Evolutionary conservation across 371 early-diverging fungal species (phyloP).

Genomic region (Mucor piriformis): DNA sequence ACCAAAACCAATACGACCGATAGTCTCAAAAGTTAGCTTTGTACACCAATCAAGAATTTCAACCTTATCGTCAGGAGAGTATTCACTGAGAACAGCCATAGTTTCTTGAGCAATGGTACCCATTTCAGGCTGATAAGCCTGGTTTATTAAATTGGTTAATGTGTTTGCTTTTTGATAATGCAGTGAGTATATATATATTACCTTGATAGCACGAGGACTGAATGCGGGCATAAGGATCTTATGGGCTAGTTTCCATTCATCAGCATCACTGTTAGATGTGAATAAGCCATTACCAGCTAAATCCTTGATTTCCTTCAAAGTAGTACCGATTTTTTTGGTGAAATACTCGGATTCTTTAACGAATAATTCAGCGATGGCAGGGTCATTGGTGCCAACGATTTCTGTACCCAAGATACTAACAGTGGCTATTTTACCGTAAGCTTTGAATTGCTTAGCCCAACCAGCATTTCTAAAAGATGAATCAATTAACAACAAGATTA

Average conservation of each 20-base stretch:
- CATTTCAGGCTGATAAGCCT: constrained; percentile 52
- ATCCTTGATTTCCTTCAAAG: constrained; percentile 35
- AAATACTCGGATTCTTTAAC: constrained; percentile 45
- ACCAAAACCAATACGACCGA: constrained; percentile 62
- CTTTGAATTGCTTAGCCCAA: constrained; percentile 27
- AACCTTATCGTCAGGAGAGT: constrained; percentile 35
- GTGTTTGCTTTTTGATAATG: background rate
- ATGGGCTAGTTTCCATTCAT: constrained; percentile 56
- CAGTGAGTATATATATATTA: no score
- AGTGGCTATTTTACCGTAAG: constrained; percentile 34
- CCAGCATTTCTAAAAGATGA: constrained; percentile 22
- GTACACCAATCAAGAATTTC: constrained; percentile 60
- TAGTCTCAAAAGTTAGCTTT: constrained; percentile 57
- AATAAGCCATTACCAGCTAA: constrained; percentile 49
- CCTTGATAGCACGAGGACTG: constrained; percentile 42
- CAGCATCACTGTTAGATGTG: constrained; percentile 45
- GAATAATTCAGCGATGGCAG: constrained; percentile 38
- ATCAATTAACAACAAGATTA: no score
- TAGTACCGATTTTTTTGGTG: constrained; percentile 33
- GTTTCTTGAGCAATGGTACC: constrained; percentile 40
- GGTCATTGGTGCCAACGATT: constrained; percentile 34
- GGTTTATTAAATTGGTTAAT: background rate
- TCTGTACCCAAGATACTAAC: constrained; percentile 26
- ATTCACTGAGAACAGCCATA: constrained; percentile 39
- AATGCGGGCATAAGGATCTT: constrained; percentile 59